Conservation (phyloP, 2,329 filamentous ascomycete species). For the Fonsecaea pedrosoi region DNA sequence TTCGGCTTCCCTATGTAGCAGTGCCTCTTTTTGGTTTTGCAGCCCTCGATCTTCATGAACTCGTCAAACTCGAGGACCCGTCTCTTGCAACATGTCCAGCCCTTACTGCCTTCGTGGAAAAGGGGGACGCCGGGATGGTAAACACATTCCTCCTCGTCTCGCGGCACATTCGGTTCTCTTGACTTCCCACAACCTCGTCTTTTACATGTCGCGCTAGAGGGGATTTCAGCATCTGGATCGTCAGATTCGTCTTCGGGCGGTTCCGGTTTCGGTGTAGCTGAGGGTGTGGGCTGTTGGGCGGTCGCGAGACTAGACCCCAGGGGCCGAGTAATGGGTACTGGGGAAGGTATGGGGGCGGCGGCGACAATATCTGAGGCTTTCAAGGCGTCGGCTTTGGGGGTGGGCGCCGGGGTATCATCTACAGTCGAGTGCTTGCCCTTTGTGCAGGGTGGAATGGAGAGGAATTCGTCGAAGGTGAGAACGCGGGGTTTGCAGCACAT, state of each 20-base stretch:
- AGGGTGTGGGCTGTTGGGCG: slow-evolving; percentile 45
- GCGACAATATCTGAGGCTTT: slow-evolving; percentile 33
- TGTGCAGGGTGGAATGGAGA: slow-evolving; percentile 89
- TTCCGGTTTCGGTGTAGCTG: slow-evolving; percentile 61
- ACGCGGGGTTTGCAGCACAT: slow-evolving; percentile 98
- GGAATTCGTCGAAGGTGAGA: slow-evolving; percentile 97
- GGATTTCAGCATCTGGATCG: slow-evolving; percentile 75
- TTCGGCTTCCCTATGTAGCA: slow-evolving; percentile 81
- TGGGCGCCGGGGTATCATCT: slow-evolving; percentile 68
- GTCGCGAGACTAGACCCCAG: slow-evolving; percentile 41
- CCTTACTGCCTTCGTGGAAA: slow-evolving; percentile 98
- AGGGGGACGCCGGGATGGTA: slow-evolving; percentile 90
- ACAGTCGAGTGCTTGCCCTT: slow-evolving; percentile 90
- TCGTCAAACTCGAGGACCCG: slow-evolving; percentile 96
- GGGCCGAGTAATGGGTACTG: slow-evolving; percentile 37
- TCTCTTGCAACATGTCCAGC: slow-evolving; percentile 95
- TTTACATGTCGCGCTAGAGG: slow-evolving; percentile 76
- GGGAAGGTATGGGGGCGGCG: slow-evolving; percentile 31
- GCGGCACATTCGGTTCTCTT: slow-evolving; percentile 56
- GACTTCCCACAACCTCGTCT: slow-evolving; percentile 71
- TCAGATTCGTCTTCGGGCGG: slow-evolving; percentile 85
- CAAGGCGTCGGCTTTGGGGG: slow-evolving; percentile 39
- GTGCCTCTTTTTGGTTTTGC: slow-evolving; percentile 80
- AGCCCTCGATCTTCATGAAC: slow-evolving; percentile 95
- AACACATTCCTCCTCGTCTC: slow-evolving; percentile 78